Base-by-base conservation (phyloP, 495 filamentous ascomycete species). In the Chaetomium tenue region DNA sequence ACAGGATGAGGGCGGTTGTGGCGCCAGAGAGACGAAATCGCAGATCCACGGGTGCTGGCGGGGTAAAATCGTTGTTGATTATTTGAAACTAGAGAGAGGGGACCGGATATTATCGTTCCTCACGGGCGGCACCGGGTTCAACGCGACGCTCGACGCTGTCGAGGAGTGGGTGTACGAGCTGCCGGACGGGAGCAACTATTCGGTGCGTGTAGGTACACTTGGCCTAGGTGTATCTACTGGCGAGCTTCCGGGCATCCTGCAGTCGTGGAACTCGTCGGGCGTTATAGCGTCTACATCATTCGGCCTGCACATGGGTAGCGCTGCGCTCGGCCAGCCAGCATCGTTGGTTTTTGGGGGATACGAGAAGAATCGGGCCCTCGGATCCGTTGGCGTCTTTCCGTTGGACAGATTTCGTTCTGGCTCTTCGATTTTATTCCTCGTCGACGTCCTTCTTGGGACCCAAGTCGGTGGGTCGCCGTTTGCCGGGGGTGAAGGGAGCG, bases 321-420 rank as follows among this genome's bases (percentile, higher is more conserved):
- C 37, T 9, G 7, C 25, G 26, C 26, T 37, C 25, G 26, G 7
- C 12, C 52, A 55, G 52, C 13, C n/a, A 18, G 52, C 26, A 7
- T 55, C 52, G 26, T 5, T 52, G 51, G 5, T 18, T 25, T 37
- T 61, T 13, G 47, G 51, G n/a, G 61, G 56, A 33, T 61, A 20
- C 16, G 23, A 56, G 22, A 33, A 28, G 12, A 59, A 61, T 47
- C 28, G 56, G 48, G 65, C 56, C 39, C 22, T 25, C 50, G 62
- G 56, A 3, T 18, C 56, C 53, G 40, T 44, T 44, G 40, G 13
- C 15, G 16, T 44, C 13, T 44, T 44, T 15, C 16, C 1, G 13
- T 44, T 44, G 13, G 15, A 18, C 40, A 4, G 13, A 15, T 15
- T 40, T 15, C n/a, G 28, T 30, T 30, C 28, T 2, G 5, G 13